These are phyloP conservation scores for Pelargonium cotyledonis DNA, from an alignment of 441 rosid species.

Conservation along the genomic window DNA sequence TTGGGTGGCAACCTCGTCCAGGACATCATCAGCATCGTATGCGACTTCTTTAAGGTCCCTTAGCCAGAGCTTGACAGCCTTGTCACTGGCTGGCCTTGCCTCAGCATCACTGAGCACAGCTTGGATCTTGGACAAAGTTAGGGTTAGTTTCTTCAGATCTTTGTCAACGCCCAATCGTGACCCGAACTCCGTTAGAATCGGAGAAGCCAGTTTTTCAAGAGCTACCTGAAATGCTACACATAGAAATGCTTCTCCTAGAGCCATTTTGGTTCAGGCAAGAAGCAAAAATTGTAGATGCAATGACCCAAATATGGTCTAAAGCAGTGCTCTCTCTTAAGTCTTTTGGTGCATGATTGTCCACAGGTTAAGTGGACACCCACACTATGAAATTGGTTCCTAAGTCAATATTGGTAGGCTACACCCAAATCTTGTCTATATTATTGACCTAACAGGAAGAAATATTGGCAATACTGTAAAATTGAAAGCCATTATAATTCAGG, in stretches of 20 bases:
- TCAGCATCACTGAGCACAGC: constrained; percentile 31
- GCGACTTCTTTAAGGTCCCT: constrained; percentile 22
- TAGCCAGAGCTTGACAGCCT: constrained; percentile 22
- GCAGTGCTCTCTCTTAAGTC: neutral
- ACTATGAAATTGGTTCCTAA: neutral
- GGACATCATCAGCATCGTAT: constrained; percentile 25
- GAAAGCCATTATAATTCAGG: too few species aligned
- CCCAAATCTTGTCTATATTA: neutral
- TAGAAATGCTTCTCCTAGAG: constrained; percentile 13
- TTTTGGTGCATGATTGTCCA: neutral
- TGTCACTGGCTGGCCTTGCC: constrained; percentile 16
- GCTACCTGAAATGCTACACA: constrained; percentile 18
- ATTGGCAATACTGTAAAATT: neutral
- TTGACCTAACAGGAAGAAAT: neutral
- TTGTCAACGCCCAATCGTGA: constrained; percentile 3
- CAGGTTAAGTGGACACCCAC: neutral
- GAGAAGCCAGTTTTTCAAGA: constrained; percentile 21
- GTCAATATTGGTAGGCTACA: neutral
- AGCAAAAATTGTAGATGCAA: neutral
- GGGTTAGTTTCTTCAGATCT: constrained; percentile 16
- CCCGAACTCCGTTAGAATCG: constrained; percentile 1
- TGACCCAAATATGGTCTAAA: neutral
- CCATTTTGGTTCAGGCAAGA: constrained; percentile 14
- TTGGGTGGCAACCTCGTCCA: constrained; percentile 20
- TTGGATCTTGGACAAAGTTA: constrained; percentile 9